Percentiles rank a stretch among this genome's conserved stretches.
Conservation (phyloP, 2,329 filamentous ascomycete species). For the Clonostachys solani region DNA sequence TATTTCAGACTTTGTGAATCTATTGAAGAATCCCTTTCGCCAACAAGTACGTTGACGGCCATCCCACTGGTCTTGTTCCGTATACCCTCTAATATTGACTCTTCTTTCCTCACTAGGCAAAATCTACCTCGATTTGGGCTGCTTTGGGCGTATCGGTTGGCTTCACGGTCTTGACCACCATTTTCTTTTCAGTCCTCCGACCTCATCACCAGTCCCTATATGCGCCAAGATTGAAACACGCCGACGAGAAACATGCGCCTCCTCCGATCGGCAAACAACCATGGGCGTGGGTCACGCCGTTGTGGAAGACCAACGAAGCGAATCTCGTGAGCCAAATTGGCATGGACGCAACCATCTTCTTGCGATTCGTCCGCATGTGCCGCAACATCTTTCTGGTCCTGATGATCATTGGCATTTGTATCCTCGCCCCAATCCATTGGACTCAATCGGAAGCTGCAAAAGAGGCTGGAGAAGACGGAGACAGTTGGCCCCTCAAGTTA, state of each 20-base stretch:
- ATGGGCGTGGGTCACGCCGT: conserved; percentile 79
- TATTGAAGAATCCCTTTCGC: conserved; percentile 44
- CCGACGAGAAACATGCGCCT: conserved; percentile 84
- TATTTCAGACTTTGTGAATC: no score
- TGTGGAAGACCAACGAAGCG: conserved; percentile 74
- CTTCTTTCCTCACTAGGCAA: conserved; percentile 11
- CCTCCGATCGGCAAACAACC: conserved; percentile 82
- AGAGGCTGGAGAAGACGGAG: conserved; percentile 10
- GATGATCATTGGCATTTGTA: conserved; percentile 65
- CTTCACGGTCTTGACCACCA: conserved; percentile 67
- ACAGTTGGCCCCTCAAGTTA: conserved; percentile 50
- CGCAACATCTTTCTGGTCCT: conserved; percentile 81
- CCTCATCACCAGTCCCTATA: conserved; percentile 92
- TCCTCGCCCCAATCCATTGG: conserved; percentile 80
- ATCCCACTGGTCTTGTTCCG: not conserved
- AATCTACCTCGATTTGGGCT: conserved; percentile 60
- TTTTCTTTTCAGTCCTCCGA: conserved; percentile 83
- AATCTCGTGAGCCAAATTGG: conserved; percentile 79
- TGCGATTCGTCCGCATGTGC: conserved; percentile 86
- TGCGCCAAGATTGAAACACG: conserved; percentile 88
- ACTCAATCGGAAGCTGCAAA: conserved; percentile 25
- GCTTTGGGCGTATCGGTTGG: conserved; percentile 78
- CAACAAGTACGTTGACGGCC: conserved; percentile 28
- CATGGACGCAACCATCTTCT: conserved; percentile 85
- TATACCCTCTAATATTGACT: not conserved